phyloP scores from a whole-genome alignment of 1,284 basidiomycete genomes.

The Pseudozyma sp. region DNA sequence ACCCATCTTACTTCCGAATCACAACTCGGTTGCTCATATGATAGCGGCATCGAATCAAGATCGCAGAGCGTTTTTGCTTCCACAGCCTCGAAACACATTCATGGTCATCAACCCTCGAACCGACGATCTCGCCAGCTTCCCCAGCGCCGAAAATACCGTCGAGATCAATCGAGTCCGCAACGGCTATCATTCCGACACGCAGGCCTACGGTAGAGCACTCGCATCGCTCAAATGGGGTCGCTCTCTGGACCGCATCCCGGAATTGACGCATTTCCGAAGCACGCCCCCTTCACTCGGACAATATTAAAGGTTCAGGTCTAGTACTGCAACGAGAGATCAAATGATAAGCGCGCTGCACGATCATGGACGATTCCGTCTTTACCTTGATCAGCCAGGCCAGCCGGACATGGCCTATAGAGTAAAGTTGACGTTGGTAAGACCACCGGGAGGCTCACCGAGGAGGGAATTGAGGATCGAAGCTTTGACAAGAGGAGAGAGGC shows the following conservation, averaged over 20 bases:
- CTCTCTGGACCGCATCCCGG: background rate
- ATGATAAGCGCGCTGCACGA: background rate
- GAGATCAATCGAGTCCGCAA: background rate
- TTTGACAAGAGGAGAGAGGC: background rate
- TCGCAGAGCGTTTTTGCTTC: background rate
- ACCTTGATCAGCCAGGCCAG: background rate
- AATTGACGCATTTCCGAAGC: background rate
- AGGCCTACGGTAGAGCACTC: background rate
- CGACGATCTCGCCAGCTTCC: background rate
- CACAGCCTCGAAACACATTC: background rate
- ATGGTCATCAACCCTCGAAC: background rate
- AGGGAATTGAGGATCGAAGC: background rate
- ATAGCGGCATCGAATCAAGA: background rate
- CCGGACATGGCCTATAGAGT: background rate
- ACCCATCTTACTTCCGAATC: background rate
- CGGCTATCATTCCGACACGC: background rate
- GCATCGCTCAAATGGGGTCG: background rate
- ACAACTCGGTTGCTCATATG: background rate
- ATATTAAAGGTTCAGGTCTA: background rate
- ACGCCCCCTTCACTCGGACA: background rate
- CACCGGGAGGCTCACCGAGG: background rate
- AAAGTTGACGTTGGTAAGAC: background rate
- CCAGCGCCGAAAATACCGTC: background rate
- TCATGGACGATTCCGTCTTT: constrained; percentile 3
- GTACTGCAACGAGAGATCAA: background rate